These are phyloP conservation scores for Talaromyces amestolkiae DNA, from an alignment of 2,329 filamentous ascomycete genomes.

Conservation along the genomic window DNA sequence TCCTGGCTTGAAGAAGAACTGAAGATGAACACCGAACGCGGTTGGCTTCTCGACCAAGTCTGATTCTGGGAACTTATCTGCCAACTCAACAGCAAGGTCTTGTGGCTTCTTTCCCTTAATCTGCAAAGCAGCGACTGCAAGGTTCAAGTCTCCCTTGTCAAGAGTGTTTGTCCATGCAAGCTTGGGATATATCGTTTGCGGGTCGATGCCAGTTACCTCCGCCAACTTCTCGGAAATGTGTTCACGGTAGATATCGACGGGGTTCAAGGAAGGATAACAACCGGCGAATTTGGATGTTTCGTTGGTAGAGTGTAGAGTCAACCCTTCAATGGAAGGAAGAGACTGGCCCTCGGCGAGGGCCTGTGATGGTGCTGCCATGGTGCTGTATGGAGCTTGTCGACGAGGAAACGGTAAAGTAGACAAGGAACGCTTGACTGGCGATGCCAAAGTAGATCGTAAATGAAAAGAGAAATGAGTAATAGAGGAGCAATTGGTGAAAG, in stretches of 20 bases:
- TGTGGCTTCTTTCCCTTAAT: conserved; percentile 59
- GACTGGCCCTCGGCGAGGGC: conserved; percentile 26
- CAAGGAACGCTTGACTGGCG: conserved; percentile 1
- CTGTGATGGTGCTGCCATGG: conserved; percentile 21
- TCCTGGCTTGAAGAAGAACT: conserved; percentile 64
- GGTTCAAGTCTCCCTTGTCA: conserved; percentile 47
- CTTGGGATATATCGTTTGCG: conserved; percentile 39
- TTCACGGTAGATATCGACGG: conserved; percentile 47
- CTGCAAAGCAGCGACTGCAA: conserved; percentile 45
- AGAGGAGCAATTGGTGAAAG: conserved; percentile 22
- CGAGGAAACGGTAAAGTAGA: conserved; percentile 17
- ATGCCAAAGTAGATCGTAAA: neutral
- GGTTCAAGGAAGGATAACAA: conserved; percentile 47
- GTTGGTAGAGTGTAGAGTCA: conserved; percentile 41
- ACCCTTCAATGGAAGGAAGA: conserved; percentile 34
- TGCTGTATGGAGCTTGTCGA: conserved; percentile 13
- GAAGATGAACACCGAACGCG: conserved; percentile 58
- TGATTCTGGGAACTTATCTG: conserved; percentile 56
- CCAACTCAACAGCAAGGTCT: conserved; percentile 56
- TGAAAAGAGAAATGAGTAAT: conserved; percentile 5
- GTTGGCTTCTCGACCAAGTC: conserved; percentile 57
- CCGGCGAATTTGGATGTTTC: conserved; percentile 41
- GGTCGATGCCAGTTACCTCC: conserved; percentile 38
- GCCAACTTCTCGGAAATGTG: conserved; percentile 46
- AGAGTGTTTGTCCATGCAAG: conserved; percentile 46